Base-by-base conservation (phyloP, 2,329 filamentous ascomycete genomes). In the Verticillium dahliae region DNA sequence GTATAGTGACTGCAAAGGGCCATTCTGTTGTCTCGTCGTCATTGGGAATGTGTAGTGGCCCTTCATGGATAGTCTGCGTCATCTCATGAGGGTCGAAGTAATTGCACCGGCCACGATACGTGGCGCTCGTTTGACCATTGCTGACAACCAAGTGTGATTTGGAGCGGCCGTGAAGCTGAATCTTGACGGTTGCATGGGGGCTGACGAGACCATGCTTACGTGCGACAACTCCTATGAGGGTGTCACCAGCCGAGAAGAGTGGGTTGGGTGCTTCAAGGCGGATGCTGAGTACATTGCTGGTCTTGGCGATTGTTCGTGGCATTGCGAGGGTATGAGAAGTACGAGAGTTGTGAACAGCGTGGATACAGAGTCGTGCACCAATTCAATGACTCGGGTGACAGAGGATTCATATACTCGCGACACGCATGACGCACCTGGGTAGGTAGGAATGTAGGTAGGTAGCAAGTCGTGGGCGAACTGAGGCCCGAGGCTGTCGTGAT, bases 1-100 rank as follows among this genome's bases (percentile, higher is more conserved):
- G 73, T 4, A 76, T 60, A 0, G 63, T 61, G 1, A 76, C 62
- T 0, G 68, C 62, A 50, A 74, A 74, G 0, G 67, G 66, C 74
- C 72, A 76, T 0, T 52, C 34, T 0, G 55, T 60, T 7, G 61
- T 62, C n/a, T 60, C 35, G 3, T 56, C 61, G 1, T 31, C 52
- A 0, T 57, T 38, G n/a, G 63, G 60, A n/a, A 69, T 67, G 18
- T 73, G 68, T 2, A 73, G 6, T 0, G 71, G 71, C 0, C 72
- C 72, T 1, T 63, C 37, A 52, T 66, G 67, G 2, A 70, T 37
- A 5, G 65, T 59, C 6, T 56, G 61, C 13, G 67, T 15, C 5
- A 64, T 63, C 11, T 61, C 60, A 1, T 22, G 50, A 1, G 59
- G 38, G n/a, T 61, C 56, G 50, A 73, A 67, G 11, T 74, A 62